These are phyloP conservation scores for Skeletonema grethae DNA, from an alignment of 108 stramenopile species.

Conservation along the genomic window DNA sequence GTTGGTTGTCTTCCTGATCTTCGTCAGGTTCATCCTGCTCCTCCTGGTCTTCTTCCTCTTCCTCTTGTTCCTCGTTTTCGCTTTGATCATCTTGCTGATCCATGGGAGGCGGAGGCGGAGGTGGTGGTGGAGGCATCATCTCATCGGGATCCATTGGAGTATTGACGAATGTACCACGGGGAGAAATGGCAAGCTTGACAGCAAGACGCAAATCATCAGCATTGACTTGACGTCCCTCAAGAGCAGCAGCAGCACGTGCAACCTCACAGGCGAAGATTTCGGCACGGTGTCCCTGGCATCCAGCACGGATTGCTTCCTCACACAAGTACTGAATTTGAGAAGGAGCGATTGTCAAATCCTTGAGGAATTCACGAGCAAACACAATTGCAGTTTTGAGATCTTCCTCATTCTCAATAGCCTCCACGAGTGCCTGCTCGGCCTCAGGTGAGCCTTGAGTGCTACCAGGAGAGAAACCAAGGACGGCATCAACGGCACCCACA, in stretches of 20 bases:
- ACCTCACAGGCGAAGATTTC: slow-evolving; percentile 95
- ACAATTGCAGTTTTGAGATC: slow-evolving; percentile 93
- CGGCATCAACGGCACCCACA: slow-evolving; percentile 85
- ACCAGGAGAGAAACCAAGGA: slow-evolving; percentile 78
- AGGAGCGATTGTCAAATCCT: slow-evolving; percentile 74
- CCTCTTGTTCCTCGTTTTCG: slow-evolving; percentile 79
- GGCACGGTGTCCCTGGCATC: slow-evolving; percentile 96
- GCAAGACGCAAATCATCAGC: slow-evolving; percentile 87
- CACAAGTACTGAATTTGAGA: slow-evolving; percentile 96
- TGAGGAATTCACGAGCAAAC: slow-evolving; percentile 92
- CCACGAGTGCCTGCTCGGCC: slow-evolving; percentile 64
- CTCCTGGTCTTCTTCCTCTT: slow-evolving; percentile 86
- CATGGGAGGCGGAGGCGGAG: slow-evolving; percentile 88
- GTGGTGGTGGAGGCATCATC: slow-evolving; percentile 89
- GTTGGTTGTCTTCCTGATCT: slow-evolving; percentile 76
- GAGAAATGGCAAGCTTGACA: slow-evolving; percentile 95
- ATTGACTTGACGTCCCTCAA: slow-evolving; percentile 90
- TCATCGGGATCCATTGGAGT: slow-evolving; percentile 83
- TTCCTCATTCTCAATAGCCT: slow-evolving; percentile 88
- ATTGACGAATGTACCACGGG: slow-evolving; percentile 92
- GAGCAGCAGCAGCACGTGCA: slow-evolving; percentile 88
- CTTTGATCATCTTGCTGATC: slow-evolving; percentile 81
- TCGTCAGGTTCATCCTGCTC: slow-evolving; percentile 74
- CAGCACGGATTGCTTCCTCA: slow-evolving; percentile 94
- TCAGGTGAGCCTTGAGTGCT: slow-evolving; percentile 61